Conservation (phyloP, 2,329 filamentous ascomycete species). For the Dactylellina haptotyla region DNA sequence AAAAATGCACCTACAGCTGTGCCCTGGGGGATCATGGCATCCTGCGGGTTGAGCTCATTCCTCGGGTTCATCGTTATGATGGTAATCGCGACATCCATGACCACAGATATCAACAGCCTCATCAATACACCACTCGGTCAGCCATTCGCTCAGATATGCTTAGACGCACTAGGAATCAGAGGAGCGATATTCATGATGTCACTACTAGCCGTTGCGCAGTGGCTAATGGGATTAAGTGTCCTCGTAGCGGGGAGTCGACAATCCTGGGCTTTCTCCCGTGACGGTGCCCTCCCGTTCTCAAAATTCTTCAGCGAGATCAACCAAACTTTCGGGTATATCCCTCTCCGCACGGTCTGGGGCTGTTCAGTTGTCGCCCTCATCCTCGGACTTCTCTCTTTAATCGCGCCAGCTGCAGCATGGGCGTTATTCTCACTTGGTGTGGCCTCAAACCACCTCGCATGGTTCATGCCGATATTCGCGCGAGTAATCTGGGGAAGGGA, state of each 20-base stretch:
- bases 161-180: slow-evolving; percentile 69
- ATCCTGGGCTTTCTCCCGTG: slow-evolving; percentile 72
- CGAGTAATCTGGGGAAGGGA: slow-evolving; percentile 69
- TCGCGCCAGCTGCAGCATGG: slow-evolving; percentile 68
- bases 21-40: slow-evolving; percentile 70
- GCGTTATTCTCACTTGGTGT: slow-evolving; percentile 71
- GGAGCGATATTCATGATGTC: slow-evolving; percentile 70
- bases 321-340: slow-evolving; percentile 68
- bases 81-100: slow-evolving; percentile 70
- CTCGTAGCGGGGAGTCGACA: slow-evolving; percentile 70
- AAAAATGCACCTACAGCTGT: slow-evolving; percentile 70
- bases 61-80: slow-evolving; percentile 70
- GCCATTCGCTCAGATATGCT: slow-evolving; percentile 71
- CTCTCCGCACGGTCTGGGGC: slow-evolving; percentile 69
- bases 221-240: slow-evolving; percentile 70
- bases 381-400: slow-evolving; percentile 69
- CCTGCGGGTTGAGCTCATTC: slow-evolving; percentile 67
- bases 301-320: slow-evolving; percentile 69
- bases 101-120: slow-evolving; percentile 66
- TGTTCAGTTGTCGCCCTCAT: slow-evolving; percentile 66
- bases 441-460: slow-evolving; percentile 71
- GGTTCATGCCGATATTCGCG: slow-evolving; percentile 69
- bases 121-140: slow-evolving; percentile 68
- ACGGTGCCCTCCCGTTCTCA: slow-evolving; percentile 71
- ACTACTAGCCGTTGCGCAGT: slow-evolving; percentile 71